These are phyloP conservation scores for Flaveria brownii DNA, from an alignment of 129 eudicot species.

Conservation along the genomic window DNA sequence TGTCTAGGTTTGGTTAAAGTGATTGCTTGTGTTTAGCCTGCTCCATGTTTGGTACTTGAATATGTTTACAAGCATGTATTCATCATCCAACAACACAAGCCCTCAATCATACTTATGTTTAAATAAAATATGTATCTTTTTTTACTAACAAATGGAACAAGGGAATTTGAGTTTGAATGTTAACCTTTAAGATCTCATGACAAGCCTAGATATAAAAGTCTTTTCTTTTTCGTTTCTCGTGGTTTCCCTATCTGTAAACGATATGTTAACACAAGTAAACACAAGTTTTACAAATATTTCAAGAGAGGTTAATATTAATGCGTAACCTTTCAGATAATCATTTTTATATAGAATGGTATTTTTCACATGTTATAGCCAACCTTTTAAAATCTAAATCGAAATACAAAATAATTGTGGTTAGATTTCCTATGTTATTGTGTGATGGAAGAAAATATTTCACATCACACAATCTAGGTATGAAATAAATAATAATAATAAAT, in stretches of 20 bases:
- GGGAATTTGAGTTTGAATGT: neutral
- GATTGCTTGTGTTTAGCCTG: slow-evolving; percentile 35
- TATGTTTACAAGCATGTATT: slow-evolving; percentile 33
- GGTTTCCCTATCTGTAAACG: neutral
- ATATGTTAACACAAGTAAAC: too few species aligned
- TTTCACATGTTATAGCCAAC: neutral
- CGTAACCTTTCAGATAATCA: too few species aligned
- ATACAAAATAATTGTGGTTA: neutral
- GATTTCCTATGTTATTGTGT: neutral
- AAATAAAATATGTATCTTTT: neutral
- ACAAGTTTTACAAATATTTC: too few species aligned
- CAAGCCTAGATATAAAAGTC: neutral
- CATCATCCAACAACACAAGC: slow-evolving; percentile 27
- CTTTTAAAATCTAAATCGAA: neutral
- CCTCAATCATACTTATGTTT: slow-evolving; percentile 24
- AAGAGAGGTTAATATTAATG: too few species aligned
- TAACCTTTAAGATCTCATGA: slow-evolving; percentile 1
- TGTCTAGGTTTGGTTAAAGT: slow-evolving; percentile 35
- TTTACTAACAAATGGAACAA: slow-evolving; percentile 3
- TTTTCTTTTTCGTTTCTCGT: neutral
- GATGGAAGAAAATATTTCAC: neutral
- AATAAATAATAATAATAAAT: neutral
- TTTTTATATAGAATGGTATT: neutral
- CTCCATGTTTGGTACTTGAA: slow-evolving; percentile 36
- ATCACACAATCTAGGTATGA: neutral